A percentile compares a stretch with the other conserved stretches of the same genome.
phyloP scores from a whole-genome alignment of 1,284 basidiomycete genomes.

The Taiwanofungus camphoratus region DNA sequence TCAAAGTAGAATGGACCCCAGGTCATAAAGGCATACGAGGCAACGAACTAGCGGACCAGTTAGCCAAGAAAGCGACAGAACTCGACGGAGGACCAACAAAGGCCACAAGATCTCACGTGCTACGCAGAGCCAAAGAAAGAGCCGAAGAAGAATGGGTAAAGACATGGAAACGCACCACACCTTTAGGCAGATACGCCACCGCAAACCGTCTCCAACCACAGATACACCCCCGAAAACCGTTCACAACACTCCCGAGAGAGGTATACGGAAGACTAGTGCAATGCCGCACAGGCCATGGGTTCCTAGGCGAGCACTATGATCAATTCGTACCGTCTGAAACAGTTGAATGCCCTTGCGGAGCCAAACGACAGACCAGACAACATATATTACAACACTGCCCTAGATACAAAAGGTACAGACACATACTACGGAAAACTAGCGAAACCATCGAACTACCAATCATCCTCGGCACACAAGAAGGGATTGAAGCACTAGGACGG shows the following conservation, averaged over 20 bases:
- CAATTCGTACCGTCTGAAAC: constrained; percentile 20
- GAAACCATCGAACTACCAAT: constrained; percentile 1
- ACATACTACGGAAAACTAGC: background rate
- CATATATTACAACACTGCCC: constrained; percentile 21
- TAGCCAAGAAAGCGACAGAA: background rate
- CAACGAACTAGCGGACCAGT: background rate
- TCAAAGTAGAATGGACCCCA: constrained; percentile 24
- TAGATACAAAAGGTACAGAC: background rate
- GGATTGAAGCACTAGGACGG: constrained; percentile 1
- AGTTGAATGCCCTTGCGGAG: constrained; percentile 24
- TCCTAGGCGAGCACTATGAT: constrained; percentile 25
- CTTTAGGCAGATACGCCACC: constrained; percentile 18
- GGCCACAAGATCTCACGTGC: constrained; percentile 3
- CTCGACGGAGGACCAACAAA: background rate
- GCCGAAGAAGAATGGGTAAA: constrained; percentile 2
- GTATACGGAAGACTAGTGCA: constrained; percentile 22
- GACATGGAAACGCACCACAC: background rate
- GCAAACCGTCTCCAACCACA: constrained; percentile 23
- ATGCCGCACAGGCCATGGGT: constrained; percentile 24
- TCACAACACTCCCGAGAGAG: constrained; percentile 13
- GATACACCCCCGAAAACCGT: constrained; percentile 16
- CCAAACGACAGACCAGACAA: constrained; percentile 20
- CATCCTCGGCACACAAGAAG: background rate
- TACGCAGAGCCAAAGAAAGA: constrained; percentile 13
- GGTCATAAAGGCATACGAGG: constrained; percentile 2